phyloP scores from a whole-genome alignment of 1,139 yeast species.

The Kazachstania sp. region DNA sequence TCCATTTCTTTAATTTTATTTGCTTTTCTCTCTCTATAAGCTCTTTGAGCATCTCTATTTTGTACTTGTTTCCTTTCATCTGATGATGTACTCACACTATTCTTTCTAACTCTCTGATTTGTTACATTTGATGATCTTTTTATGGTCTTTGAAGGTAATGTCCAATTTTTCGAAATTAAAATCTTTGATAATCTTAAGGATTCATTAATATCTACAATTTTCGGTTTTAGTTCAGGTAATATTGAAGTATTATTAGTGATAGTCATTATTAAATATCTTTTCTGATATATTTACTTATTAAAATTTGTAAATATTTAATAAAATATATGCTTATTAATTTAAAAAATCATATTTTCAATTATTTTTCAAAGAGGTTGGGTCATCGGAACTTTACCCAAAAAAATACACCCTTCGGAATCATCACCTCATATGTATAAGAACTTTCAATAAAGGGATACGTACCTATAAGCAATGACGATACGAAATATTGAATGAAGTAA shows the following conservation, averaged over 20 bases:
- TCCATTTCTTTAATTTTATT: slow-evolving; percentile 46
- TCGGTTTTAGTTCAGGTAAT: slow-evolving; percentile 4
- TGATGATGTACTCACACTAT: background rate
- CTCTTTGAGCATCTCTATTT: slow-evolving; percentile 91
- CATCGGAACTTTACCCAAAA: too few species aligned
- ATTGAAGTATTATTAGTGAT: background rate
- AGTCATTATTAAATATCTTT: background rate
- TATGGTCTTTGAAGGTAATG: slow-evolving; percentile 54
- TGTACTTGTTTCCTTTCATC: slow-evolving; percentile 64
- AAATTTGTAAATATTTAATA: too few species aligned
- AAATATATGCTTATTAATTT: too few species aligned
- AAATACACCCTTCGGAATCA: too few species aligned
- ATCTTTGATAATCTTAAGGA: slow-evolving; percentile 31
- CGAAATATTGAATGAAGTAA: too few species aligned
- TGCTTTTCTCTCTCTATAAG: slow-evolving; percentile 44
- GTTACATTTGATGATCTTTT: background rate
- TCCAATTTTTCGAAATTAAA: slow-evolving; percentile 78
- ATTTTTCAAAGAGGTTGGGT: too few species aligned
- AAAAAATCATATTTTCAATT: too few species aligned
- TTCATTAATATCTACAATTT: background rate
- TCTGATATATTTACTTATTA: too few species aligned
- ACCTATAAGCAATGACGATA: too few species aligned
- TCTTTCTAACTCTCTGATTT: background rate
- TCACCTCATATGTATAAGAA: too few species aligned
- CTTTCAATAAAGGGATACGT: background rate